These are phyloP conservation scores for Podaxis mareebaensis DNA, from an alignment of 768 basidiomycete species.

Conservation along the genomic window DNA sequence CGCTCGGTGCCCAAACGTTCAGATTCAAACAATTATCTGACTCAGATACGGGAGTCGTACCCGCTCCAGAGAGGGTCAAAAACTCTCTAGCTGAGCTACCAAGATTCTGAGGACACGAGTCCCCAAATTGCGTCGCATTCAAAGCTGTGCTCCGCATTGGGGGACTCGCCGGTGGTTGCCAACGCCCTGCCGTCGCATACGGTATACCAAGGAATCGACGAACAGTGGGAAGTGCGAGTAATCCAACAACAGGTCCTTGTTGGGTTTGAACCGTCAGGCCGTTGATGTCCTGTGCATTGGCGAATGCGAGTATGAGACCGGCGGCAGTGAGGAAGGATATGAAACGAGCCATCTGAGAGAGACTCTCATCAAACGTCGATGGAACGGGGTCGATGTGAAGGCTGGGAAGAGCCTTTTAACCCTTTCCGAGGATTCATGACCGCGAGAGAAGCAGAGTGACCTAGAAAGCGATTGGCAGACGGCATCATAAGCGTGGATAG, in stretches of 20 bases:
- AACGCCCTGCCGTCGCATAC: slow-evolving; percentile 33
- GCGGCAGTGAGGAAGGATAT: slow-evolving; percentile 5
- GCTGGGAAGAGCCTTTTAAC: background rate
- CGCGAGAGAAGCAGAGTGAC: background rate
- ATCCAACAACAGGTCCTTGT: slow-evolving; percentile 34
- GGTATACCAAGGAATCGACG: slow-evolving; percentile 38
- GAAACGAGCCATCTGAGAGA: background rate
- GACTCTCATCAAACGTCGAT: background rate
- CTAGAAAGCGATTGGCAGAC: background rate
- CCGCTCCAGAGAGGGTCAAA: slow-evolving; percentile 26
- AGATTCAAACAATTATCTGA: slow-evolving; percentile 38
- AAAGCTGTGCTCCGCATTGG: slow-evolving; percentile 22
- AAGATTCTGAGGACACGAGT: slow-evolving; percentile 30
- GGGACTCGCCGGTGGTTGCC: slow-evolving; percentile 31
- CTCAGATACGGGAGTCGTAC: slow-evolving; percentile 28
- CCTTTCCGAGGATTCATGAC: background rate
- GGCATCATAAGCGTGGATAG: background rate
- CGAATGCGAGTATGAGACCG: background rate
- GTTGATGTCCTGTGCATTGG: background rate
- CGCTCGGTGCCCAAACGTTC: slow-evolving; percentile 40
- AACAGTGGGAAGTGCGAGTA: slow-evolving; percentile 26
- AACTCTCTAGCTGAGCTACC: slow-evolving; percentile 24
- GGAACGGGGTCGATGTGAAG: background rate
- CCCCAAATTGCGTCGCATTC: slow-evolving; percentile 29
- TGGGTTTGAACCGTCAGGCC: slow-evolving; percentile 30